Conservation (phyloP, 2,329 filamentous ascomycete genomes). For the Myriangium duriaei region DNA sequence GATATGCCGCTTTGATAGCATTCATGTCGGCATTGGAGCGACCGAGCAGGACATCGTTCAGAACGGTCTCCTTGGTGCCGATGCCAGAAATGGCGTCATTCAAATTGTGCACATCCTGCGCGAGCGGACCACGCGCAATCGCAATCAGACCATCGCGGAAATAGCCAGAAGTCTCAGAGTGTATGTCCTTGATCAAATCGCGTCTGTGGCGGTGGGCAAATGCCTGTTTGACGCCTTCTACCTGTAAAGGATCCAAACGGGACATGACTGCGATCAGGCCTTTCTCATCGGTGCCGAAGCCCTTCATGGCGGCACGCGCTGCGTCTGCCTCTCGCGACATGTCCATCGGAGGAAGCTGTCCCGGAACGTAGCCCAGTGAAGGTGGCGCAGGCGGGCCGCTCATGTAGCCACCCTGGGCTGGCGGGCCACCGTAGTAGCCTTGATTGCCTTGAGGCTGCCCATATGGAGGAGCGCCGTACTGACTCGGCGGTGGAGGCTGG, state of each 20-base stretch:
- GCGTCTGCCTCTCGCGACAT: conserved; percentile 55
- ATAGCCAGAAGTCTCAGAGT: conserved; percentile 60
- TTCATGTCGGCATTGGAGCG: conserved; percentile 78
- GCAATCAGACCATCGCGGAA: conserved; percentile 65
- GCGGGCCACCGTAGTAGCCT: conserved; percentile 20
- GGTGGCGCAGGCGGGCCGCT: conserved; percentile 47
- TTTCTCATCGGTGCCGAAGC: conserved; percentile 80
- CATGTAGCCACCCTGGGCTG: conserved; percentile 15
- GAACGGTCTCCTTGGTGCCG: conserved; percentile 73
- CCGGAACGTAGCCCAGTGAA: conserved; percentile 61
- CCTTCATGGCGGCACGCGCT: conserved; percentile 78
- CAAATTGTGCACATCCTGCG: conserved; percentile 60
- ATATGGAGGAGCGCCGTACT: conserved; percentile 15
- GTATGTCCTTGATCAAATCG: conserved; percentile 61
- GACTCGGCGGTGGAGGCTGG: conserved; percentile 9
- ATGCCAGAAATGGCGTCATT: conserved; percentile 61
- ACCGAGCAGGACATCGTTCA: conserved; percentile 76
- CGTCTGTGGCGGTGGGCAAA: conserved; percentile 55
- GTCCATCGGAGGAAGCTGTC: conserved; percentile 55
- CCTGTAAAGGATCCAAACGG: conserved; percentile 64
- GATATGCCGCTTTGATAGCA: conserved; percentile 73
- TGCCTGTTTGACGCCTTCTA: conserved; percentile 53
- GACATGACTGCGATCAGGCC: conserved; percentile 57
- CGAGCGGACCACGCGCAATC: conserved; percentile 64
- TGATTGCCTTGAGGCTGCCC: conserved; percentile 23